Conservation (phyloP, 805 yeast genomes). For the Starmerella gropengiesseri region DNA sequence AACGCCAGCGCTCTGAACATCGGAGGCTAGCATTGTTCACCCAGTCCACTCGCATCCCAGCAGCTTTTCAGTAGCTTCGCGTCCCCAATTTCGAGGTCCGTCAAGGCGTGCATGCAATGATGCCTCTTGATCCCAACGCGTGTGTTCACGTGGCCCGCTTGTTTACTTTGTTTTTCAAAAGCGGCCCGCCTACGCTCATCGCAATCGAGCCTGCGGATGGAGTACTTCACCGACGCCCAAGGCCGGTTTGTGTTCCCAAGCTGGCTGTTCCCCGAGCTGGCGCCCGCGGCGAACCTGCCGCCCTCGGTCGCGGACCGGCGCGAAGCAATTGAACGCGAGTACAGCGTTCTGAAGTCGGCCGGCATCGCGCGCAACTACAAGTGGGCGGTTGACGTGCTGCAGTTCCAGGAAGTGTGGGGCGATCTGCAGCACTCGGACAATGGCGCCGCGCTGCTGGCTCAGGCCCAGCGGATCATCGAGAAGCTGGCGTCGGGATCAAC, state of each 20-base stretch:
- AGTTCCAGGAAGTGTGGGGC: conserved; percentile 27
- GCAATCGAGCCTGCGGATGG: conserved; percentile 7
- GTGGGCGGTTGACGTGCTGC: conserved; percentile 29
- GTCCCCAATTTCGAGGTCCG: no score
- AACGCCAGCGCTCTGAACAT: no score
- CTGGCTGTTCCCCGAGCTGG: conserved; percentile 26
- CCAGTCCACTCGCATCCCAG: no score
- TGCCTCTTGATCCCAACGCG: conserved; percentile 1
- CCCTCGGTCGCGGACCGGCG: conserved; percentile 12
- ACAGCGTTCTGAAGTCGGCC: background rate
- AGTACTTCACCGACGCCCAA: conserved; percentile 24
- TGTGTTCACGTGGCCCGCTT: conserved; percentile 4
- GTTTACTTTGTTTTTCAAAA: conserved; percentile 2
- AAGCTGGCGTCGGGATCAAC: conserved; percentile 18
- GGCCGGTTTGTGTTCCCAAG: conserved; percentile 28
- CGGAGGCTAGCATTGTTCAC: no score
- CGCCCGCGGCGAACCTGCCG: conserved; percentile 8
- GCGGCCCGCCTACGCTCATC: conserved; percentile 1
- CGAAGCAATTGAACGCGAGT: conserved; percentile 6
- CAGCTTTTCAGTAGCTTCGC: no score
- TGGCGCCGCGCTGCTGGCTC: conserved; percentile 15
- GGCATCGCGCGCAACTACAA: conserved; percentile 9
- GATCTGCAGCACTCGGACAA: conserved; percentile 16
- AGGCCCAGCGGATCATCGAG: conserved; percentile 23
- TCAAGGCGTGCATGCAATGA: no score